Conservation (phyloP, 2,329 filamentous ascomycete genomes). For the Emydomyces testavorans region DNA sequence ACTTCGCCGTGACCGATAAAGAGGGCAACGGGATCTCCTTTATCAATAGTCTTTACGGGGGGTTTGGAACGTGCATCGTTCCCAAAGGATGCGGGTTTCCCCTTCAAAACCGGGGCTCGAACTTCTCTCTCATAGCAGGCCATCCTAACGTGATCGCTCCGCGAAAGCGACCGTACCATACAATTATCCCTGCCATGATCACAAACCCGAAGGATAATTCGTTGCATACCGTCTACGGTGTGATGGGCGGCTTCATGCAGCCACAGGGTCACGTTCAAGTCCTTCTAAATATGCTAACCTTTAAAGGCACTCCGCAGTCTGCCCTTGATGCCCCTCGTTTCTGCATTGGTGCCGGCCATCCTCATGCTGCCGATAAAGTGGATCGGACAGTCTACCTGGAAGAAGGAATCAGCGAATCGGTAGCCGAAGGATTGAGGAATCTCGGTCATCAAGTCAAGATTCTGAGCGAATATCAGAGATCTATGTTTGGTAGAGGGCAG, state of each 20-base stretch:
- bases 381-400: constrained; percentile 65
- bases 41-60: constrained; percentile 89
- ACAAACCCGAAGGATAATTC: constrained; percentile 64
- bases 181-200: constrained; percentile 86
- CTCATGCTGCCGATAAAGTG: constrained; percentile 44
- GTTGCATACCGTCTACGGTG: constrained; percentile 77
- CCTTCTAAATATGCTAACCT: constrained; percentile 75
- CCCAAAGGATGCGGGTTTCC: constrained; percentile 81
- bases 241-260: constrained; percentile 99
- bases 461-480: constrained; percentile 52
- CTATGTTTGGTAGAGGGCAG: constrained; percentile 75
- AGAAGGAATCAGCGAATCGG: constrained; percentile 62
- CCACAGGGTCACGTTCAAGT: constrained; percentile 94
- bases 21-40: constrained; percentile 86
- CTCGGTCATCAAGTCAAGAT: constrained; percentile 65
- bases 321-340: constrained; percentile 85
- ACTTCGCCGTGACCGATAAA: constrained; percentile 73
- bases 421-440: constrained; percentile 53
- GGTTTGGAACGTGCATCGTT: constrained; percentile 75
- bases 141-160: constrained; percentile 76
- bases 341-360: constrained; percentile 67
- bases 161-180: constrained; percentile 86
- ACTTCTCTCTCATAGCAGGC: constrained; percentile 57
- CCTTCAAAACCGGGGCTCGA: constrained; percentile 82
- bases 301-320: constrained; percentile 69